Evolutionary conservation across 257 asterid species (phyloP), one percentile per base, ranked within the genome.

Genomic region (Fraxinus pennsylvanica): DNA sequence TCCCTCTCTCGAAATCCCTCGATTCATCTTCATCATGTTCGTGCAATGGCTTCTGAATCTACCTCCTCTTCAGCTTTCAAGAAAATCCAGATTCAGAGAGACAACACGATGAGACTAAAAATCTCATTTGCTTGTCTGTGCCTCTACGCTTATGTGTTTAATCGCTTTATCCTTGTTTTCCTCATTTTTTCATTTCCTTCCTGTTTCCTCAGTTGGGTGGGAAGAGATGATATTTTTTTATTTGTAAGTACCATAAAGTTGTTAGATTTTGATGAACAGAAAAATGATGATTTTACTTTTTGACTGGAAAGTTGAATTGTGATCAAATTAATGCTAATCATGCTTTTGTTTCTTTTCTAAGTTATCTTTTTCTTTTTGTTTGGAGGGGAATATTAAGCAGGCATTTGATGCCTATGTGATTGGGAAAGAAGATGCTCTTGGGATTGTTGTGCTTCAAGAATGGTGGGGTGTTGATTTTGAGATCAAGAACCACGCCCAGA

Each of bases 391-490:
- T 71, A 35, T 80, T 72, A 10, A 69, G 57, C 79, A 92, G 99
- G 87, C 89, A 38, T 95, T 95, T 75, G 98, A 95, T 86, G 99
- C 97, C 5, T 95, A 95, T 75, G 97, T 95, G 80, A 82, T 90
- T 70, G 98, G 98, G 66, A 93, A 90, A 88, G 98, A 93, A 3
- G 88, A 93, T 83, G 97, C 99, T 79, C 97, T 98, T 27, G 99
- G 98, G 72, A 91, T 96, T 29, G 96, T 96, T 74, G 97, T 96
- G 87, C 88, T 96, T 75, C 99, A 96, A 71, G 99, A 96, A 81
- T 96, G 98, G 99, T 96, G 98, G 97, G 99, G 98, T 73, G 95
- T 96, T 66, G 99, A 96, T 84, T 96, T 85, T 81, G 98, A 96
- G 92, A 87, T 96, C 68, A 96, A 93, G 87, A 96, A 96, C 89